phyloP scores from a whole-genome alignment of 2,329 filamentous ascomycete genomes.

The Sporothrix euskadiensis region DNA sequence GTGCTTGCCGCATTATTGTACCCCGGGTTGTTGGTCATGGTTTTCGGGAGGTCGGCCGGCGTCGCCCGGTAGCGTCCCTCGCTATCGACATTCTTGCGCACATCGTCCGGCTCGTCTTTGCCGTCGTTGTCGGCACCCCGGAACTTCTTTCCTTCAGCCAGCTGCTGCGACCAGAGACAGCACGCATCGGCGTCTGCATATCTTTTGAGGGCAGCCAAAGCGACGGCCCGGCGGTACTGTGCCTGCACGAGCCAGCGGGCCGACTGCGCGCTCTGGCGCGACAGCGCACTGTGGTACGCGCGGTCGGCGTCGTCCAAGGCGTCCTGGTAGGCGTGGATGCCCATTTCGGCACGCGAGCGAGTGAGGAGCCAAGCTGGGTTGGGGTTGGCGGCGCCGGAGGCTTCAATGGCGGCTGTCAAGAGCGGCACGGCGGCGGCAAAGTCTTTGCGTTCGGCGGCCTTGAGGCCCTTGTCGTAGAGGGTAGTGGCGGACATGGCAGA shows the following conservation, averaged over 20 bases:
- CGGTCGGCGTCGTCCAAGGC: conserved; percentile 71
- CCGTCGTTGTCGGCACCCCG: conserved; percentile 41
- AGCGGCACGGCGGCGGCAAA: conserved; percentile 67
- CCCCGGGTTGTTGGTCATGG: conserved; percentile 28
- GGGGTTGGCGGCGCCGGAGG: conserved; percentile 53
- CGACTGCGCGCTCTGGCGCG: conserved; percentile 58
- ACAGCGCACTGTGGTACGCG: conserved; percentile 61
- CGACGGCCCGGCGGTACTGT: conserved; percentile 76
- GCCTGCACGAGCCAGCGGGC: conserved; percentile 56
- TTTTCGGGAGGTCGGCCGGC: conserved; percentile 38
- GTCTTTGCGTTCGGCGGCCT: conserved; percentile 62
- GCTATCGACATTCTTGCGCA: conserved; percentile 44
- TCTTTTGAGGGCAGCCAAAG: conserved; percentile 67
- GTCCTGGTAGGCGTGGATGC: conserved; percentile 67
- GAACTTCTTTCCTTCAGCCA: conserved; percentile 43
- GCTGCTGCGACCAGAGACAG: conserved; percentile 58
- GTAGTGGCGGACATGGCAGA: conserved; percentile 51
- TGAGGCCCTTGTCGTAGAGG: conserved; percentile 61
- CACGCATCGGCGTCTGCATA: conserved; percentile 76
- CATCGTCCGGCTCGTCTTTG: conserved; percentile 27
- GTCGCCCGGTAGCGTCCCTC: conserved; percentile 52
- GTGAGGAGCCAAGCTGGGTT: conserved; percentile 74
- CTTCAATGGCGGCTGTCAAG: conserved; percentile 66
- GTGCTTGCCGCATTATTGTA: conserved; percentile 33
- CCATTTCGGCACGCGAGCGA: conserved; percentile 55